Percentiles rank a stretch among this genome's conserved stretches.
Evolutionary conservation across 2,329 filamentous ascomycete genomes (phyloP).

Genomic region (Trichophyton schoenleinii): DNA sequence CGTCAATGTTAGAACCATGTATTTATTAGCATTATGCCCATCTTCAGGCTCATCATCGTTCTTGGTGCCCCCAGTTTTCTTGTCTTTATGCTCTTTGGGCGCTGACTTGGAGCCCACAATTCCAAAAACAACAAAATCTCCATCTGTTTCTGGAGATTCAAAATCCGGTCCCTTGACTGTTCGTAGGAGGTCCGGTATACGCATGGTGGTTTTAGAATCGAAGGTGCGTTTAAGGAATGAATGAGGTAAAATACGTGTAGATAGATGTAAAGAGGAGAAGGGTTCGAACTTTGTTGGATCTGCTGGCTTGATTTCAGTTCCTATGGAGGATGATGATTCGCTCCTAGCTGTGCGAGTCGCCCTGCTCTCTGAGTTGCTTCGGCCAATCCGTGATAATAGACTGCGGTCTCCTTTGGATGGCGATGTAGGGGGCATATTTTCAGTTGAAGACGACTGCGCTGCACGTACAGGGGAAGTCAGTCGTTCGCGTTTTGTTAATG

Average conservation of each 20-base stretch:
- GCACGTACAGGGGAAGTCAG: background rate
- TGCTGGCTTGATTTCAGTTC: slow-evolving; percentile 20
- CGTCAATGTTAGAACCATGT: slow-evolving; percentile 80
- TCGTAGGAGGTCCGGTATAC: slow-evolving; percentile 67
- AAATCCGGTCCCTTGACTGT: slow-evolving; percentile 73
- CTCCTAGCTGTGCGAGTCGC: background rate
- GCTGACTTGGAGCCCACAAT: slow-evolving; percentile 81
- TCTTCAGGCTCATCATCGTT: slow-evolving; percentile 40
- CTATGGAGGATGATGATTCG: slow-evolving; percentile 1
- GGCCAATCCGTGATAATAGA: background rate
- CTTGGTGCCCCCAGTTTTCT: slow-evolving; percentile 29
- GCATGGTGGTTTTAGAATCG: slow-evolving; percentile 61
- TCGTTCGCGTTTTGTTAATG: background rate
- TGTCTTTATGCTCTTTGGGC: slow-evolving; percentile 50
- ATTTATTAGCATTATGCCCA: slow-evolving; percentile 58
- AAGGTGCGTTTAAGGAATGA: slow-evolving; percentile 66
- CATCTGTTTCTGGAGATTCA: slow-evolving; percentile 66
- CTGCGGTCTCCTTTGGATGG: background rate
- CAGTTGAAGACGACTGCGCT: slow-evolving; percentile 2
- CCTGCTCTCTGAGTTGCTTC: background rate
- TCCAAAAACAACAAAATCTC: slow-evolving; percentile 79
- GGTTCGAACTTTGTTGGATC: slow-evolving; percentile 62
- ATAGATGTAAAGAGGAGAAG: slow-evolving; percentile 74
- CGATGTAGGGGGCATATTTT: slow-evolving; percentile 12
- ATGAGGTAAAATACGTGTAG: slow-evolving; percentile 71